phyloP scores from a whole-genome alignment of 2,329 filamentous ascomycete genomes.

The Macrophomina pseudophaseolina region DNA sequence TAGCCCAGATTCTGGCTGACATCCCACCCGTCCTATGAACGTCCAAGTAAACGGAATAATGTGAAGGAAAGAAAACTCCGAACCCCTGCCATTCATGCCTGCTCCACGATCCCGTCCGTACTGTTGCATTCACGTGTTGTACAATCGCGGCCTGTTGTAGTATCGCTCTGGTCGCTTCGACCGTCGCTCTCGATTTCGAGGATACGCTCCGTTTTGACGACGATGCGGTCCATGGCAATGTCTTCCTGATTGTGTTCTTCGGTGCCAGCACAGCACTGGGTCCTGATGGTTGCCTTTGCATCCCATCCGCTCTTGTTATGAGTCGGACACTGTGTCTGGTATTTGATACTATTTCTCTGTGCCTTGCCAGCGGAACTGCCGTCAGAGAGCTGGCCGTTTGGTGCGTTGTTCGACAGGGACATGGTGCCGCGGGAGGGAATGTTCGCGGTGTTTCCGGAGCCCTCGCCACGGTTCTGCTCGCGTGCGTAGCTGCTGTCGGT shows the following conservation, averaged over 20 bases:
- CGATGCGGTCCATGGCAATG: conserved; percentile 15
- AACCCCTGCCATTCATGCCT: not conserved
- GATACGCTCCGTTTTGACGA: conserved; percentile 20
- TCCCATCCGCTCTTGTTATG: conserved; percentile 11
- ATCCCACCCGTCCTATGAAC: not conserved
- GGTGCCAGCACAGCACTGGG: conserved; percentile 14
- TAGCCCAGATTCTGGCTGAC: not conserved
- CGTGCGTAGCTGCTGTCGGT: conserved; percentile 19
- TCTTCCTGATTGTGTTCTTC: conserved; percentile 4
- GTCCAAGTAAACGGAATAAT: not conserved
- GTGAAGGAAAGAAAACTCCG: not conserved
- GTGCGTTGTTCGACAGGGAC: not conserved
- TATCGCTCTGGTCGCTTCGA: conserved; percentile 12
- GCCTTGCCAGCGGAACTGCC: not conserved
- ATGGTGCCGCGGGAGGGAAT: not conserved
- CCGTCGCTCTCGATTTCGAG: conserved; percentile 17
- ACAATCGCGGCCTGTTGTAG: not conserved
- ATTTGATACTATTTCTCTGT: not conserved
- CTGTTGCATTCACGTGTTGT: not conserved
- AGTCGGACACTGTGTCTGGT: not conserved
- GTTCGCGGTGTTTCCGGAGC: not conserved
- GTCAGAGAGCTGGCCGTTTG: not conserved
- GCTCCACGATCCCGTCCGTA: conserved; percentile 7
- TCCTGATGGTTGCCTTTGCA: conserved; percentile 9
- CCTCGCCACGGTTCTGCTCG: not conserved